Evolutionary conservation across 495 filamentous ascomycete genomes (phyloP).

Genomic region (Physcia stellaris): DNA sequence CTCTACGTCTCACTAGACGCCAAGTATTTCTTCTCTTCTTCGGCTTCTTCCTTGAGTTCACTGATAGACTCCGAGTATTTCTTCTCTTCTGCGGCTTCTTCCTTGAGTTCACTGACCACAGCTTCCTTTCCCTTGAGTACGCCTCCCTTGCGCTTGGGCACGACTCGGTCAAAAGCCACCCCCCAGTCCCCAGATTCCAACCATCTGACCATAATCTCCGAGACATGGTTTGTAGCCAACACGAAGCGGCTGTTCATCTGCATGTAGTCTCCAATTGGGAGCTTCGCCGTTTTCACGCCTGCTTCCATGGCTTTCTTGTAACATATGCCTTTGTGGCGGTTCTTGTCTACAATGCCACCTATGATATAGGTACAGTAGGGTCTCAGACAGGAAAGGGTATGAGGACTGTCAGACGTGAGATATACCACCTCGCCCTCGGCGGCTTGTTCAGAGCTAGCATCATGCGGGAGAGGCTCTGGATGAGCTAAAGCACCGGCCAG

Average conservation of each 20-base stretch:
- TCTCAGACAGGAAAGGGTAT: constrained; percentile 66
- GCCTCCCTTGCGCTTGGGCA: constrained; percentile 76
- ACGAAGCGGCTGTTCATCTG: constrained; percentile 73
- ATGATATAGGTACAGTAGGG: constrained; percentile 85
- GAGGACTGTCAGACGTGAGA: constrained; percentile 69
- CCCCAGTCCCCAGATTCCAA: constrained; percentile 82
- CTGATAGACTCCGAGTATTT: neutral
- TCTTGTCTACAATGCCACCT: constrained; percentile 88
- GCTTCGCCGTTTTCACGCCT: constrained; percentile 71
- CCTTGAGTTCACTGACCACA: neutral
- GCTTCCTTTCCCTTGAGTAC: constrained; percentile 25
- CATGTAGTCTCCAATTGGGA: constrained; percentile 89
- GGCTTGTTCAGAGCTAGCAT: constrained; percentile 6
- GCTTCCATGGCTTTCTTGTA: constrained; percentile 63
- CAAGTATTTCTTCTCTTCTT: neutral
- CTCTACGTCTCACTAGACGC: too few species aligned
- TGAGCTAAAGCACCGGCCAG: constrained; percentile 40
- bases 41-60: neutral
- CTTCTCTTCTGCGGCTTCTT: neutral
- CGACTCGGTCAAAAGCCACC: constrained; percentile 68
- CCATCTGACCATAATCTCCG: constrained; percentile 93
- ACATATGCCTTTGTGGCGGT: constrained; percentile 87
- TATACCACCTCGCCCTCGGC: constrained; percentile 60
- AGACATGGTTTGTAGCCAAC: constrained; percentile 84
- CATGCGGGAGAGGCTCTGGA: constrained; percentile 23